phyloP scores from a whole-genome alignment of 345 rosid genomes.

The Bretschneidera sinensis region DNA sequence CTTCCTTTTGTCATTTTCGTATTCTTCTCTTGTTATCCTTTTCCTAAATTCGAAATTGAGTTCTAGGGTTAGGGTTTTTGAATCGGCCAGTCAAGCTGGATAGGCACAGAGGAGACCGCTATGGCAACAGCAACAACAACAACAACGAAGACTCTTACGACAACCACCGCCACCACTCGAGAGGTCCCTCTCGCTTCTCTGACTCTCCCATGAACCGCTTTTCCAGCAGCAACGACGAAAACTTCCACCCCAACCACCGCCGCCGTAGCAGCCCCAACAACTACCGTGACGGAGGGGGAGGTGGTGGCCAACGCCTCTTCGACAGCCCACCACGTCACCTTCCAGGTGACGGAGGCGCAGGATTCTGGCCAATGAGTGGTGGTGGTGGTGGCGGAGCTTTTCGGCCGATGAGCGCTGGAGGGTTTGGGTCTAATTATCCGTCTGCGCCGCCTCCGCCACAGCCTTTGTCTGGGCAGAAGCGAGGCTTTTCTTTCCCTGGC shows the following conservation, averaged over 20 bases:
- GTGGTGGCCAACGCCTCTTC: slow-evolving; percentile 39
- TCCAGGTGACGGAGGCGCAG: slow-evolving; percentile 28
- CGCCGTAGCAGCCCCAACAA: slow-evolving; percentile 65
- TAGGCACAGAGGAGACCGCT: slow-evolving; percentile 71
- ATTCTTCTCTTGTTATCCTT: neutral
- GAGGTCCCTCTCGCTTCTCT: slow-evolving; percentile 49
- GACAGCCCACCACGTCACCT: slow-evolving; percentile 55
- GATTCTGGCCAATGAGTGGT: slow-evolving; percentile 30
- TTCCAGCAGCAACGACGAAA: slow-evolving; percentile 24
- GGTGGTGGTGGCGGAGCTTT: slow-evolving; percentile 31
- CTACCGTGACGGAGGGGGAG: slow-evolving; percentile 36
- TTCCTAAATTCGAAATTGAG: neutral
- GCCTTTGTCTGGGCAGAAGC: slow-evolving; percentile 59
- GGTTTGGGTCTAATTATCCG: slow-evolving; percentile 31
- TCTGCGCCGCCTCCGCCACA: slow-evolving; percentile 23
- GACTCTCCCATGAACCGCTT: slow-evolving; percentile 33
- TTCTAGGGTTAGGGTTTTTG: slow-evolving; percentile 31
- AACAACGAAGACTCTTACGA: slow-evolving; percentile 37
- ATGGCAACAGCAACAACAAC: slow-evolving; percentile 24
- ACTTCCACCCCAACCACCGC: slow-evolving; percentile 31
- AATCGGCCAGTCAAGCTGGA: slow-evolving; percentile 47
- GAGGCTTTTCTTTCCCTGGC: slow-evolving; percentile 42
- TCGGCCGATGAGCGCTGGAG: slow-evolving; percentile 30
- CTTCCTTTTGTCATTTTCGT: no score
- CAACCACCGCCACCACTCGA: slow-evolving; percentile 28